Base-by-base conservation (phyloP, 1,284 basidiomycete species). In the Apiotrichum siamense region DNA sequence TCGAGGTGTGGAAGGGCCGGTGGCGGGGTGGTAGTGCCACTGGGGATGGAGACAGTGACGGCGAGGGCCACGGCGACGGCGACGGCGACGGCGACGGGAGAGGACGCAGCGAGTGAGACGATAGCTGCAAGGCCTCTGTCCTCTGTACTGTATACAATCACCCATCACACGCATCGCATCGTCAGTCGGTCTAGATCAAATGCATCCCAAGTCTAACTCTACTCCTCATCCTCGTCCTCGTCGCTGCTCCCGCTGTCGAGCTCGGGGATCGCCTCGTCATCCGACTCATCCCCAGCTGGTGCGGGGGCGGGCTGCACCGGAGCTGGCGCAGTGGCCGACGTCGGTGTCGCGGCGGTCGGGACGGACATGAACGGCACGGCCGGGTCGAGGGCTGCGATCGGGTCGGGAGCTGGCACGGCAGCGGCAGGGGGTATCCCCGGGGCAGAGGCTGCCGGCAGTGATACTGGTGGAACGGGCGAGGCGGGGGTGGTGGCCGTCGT, bases 181-280 rank as follows among this genome's bases (percentile, higher is more conserved):
- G n/a, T 24, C 6, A 11, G 33, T 17, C 12, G 18, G 12, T 35
- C 21, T 21, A 35, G 7, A 11, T 7, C 17, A 29, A 7, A 26
- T 25, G 15, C 29, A 29, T 43, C 18, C 21, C 7, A 21, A 10
- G 7, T 36, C 23, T 24, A 20, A 4, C 11, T 33, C 46, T 67
- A 66, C 21, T 65, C 64, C 36, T 63, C 65, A 11, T 64, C 56
- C 41, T 76, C 76, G 23, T 72, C 67, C 6, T 65, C 65, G 26
- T 68, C 67, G 13, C 77, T 80, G 43, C 60, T 64, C 24, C 65
- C 69, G 55, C 65, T 67, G 52, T 72, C 69, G 29, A 72, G 51
- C 38, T 72, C 70, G 12, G 83, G 82, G 60, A 84, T 77, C 24
- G 75, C 76, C 64, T 73, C 73, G 56, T 79, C 78, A 7, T 80